Percentiles rank a stretch among this genome's conserved stretches.
Evolutionary conservation across 1,284 basidiomycete species (phyloP).

Genomic region (Mycena sp.): DNA sequence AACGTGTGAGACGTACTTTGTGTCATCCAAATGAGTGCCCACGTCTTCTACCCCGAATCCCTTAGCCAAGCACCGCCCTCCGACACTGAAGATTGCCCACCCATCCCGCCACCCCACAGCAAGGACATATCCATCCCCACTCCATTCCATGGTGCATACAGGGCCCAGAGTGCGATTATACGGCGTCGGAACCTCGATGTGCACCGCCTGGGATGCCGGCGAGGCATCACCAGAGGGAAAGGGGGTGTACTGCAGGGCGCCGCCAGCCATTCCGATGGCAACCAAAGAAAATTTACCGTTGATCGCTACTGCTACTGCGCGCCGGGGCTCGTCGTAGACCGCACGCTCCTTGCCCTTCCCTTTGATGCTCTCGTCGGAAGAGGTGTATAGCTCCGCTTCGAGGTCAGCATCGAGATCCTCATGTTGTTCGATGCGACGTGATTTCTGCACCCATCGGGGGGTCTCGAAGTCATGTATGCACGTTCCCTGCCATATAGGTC

Average conservation of each 20-base stretch:
- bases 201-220: slow-evolving; percentile 59
- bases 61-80: slow-evolving; percentile 86
- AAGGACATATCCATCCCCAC: slow-evolving; percentile 95
- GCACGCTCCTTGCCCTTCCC: slow-evolving; percentile 39
- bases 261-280: slow-evolving; percentile 83
- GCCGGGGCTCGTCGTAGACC: slow-evolving; percentile 70
- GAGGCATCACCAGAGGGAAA: slow-evolving; percentile 65
- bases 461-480: slow-evolving; percentile 74
- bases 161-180: slow-evolving; percentile 71
- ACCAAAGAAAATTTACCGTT: slow-evolving; percentile 89
- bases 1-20: slow-evolving; percentile 49
- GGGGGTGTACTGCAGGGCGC: slow-evolving; percentile 67
- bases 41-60: slow-evolving; percentile 75
- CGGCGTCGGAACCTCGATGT: slow-evolving; percentile 67
- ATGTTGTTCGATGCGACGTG: slow-evolving; percentile 60
- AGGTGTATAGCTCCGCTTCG: slow-evolving; percentile 13
- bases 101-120: slow-evolving; percentile 94
- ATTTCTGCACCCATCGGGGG: slow-evolving; percentile 81
- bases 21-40: slow-evolving; percentile 55
- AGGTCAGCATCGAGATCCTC: slow-evolving; percentile 37
- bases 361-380: slow-evolving; percentile 13
- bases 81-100: slow-evolving; percentile 93
- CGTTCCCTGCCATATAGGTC: slow-evolving; percentile 67
- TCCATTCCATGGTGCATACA: slow-evolving; percentile 89
- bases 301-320: slow-evolving; percentile 72